Percentiles rank a stretch among this genome's conserved stretches.
phyloP scores from a whole-genome alignment of 495 filamentous ascomycete species.

The Penicillium antarcticum region DNA sequence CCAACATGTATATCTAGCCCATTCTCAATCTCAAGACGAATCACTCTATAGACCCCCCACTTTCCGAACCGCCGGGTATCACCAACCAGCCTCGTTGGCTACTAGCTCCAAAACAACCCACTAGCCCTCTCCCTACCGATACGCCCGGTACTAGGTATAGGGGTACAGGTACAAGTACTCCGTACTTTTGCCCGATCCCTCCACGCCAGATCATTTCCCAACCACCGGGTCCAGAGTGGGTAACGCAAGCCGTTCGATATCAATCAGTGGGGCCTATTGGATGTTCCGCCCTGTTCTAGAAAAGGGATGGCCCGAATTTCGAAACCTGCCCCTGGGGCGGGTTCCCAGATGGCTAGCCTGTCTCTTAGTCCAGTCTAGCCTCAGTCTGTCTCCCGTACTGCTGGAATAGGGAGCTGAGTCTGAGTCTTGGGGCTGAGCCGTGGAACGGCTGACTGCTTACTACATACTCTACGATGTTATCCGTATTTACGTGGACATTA shows the following conservation, averaged over 20 bases:
- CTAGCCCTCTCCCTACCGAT: slow-evolving; percentile 5
- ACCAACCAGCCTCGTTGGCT: background rate
- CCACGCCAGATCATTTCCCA: slow-evolving; percentile 5
- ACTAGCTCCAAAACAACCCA: background rate
- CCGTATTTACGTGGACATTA: background rate
- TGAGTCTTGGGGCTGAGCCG: no score
- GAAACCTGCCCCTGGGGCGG: background rate
- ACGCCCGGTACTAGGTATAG: no score
- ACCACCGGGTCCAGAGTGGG: slow-evolving; percentile 1
- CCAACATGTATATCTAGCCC: background rate
- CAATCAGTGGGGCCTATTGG: slow-evolving; percentile 5
- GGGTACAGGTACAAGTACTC: no score
- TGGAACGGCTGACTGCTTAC: no score
- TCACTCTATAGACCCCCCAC: slow-evolving; percentile 3
- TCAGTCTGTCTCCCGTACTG: no score
- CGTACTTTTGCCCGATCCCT: background rate
- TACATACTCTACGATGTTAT: no score
- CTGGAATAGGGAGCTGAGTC: no score
- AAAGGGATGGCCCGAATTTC: background rate
- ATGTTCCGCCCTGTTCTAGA: slow-evolving; percentile 3
- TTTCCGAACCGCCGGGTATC: slow-evolving; percentile 11
- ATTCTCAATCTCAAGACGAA: background rate
- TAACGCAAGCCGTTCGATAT: slow-evolving; percentile 1
- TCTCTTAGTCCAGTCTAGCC: no score
- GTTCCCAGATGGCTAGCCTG: no score